Evolutionary conservation across 257 asterid species (phyloP).

Genomic region (Mitragyna speciosa): DNA sequence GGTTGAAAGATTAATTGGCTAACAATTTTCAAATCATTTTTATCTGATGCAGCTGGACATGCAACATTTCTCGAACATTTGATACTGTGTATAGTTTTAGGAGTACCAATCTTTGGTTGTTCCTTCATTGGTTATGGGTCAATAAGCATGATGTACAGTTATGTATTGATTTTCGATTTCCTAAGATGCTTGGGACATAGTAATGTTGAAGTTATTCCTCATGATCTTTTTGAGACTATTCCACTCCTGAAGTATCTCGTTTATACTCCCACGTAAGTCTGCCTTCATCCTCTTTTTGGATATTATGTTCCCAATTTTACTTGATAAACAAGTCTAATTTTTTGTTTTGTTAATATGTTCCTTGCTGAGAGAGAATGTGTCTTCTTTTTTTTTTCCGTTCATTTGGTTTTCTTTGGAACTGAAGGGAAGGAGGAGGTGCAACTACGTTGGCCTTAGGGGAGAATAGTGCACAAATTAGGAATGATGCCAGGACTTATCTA

Average conservation of each 20-base stretch:
- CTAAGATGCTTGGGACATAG: constrained; percentile 83
- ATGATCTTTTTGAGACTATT: constrained; percentile 39
- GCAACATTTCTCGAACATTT: constrained; percentile 83
- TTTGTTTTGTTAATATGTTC: neutral
- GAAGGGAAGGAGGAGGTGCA: neutral
- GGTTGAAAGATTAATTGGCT: neutral
- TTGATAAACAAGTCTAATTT: neutral
- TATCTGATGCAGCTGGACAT: constrained; percentile 62
- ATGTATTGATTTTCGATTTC: constrained; percentile 70
- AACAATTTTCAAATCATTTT: constrained; percentile 8
- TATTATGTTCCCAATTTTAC: neutral
- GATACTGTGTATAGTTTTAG: constrained; percentile 55
- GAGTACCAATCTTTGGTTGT: constrained; percentile 73
- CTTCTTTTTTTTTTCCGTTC: neutral
- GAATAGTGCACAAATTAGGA: too few species aligned
- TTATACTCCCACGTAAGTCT: constrained; percentile 77
- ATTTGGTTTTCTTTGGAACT: neutral
- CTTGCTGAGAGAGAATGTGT: neutral
- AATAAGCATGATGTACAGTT: constrained; percentile 53
- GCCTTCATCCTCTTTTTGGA: neutral
- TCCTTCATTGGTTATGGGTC: constrained; percentile 70
- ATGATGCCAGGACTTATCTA: neutral
- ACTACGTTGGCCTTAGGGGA: neutral
- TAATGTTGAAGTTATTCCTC: constrained; percentile 72
- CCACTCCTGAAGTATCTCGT: constrained; percentile 67